Evolutionary conservation across 2,329 filamentous ascomycete genomes (phyloP).

Genomic region (Catunica adiposa): DNA sequence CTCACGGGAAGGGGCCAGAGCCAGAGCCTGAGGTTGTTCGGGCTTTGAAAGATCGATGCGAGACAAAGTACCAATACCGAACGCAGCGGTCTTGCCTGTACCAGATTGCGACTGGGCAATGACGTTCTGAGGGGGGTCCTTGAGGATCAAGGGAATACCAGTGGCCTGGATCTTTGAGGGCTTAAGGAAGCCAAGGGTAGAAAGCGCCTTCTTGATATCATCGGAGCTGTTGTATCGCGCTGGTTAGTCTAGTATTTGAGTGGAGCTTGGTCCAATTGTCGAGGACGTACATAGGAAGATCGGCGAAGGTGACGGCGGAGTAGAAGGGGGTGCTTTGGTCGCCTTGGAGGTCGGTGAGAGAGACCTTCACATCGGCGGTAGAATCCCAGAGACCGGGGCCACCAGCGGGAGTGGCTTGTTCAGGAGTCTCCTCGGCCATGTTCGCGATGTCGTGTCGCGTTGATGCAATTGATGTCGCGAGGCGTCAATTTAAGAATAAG

Average conservation of each 20-base stretch:
- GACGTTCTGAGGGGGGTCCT: slow-evolving; percentile 78
- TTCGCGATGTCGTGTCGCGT: slow-evolving; percentile 15
- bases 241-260: slow-evolving; percentile 6
- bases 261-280: slow-evolving; percentile 14
- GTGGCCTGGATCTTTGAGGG: slow-evolving; percentile 97
- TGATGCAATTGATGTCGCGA: slow-evolving; percentile 12
- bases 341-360: slow-evolving; percentile 73
- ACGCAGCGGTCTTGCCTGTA: slow-evolving; percentile 94
- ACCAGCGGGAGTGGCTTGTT: slow-evolving; percentile 23
- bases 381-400: slow-evolving; percentile 49
- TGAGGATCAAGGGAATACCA: slow-evolving; percentile 75
- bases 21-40: slow-evolving; percentile 64
- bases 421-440: slow-evolving; percentile 21
- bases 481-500: not conserved
- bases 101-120: slow-evolving; percentile 98
- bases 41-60: slow-evolving; percentile 60
- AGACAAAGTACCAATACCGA: slow-evolving; percentile 79
- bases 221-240: slow-evolving; percentile 19
- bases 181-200: slow-evolving; percentile 74
- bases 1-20: slow-evolving; percentile 84
- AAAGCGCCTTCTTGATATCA: slow-evolving; percentile 58
- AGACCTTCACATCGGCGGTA: slow-evolving; percentile 79
- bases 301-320: slow-evolving; percentile 68
- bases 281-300: slow-evolving; percentile 56
- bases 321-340: slow-evolving; percentile 77